Percentiles rank a stretch among this genome's conserved stretches.
Conservation (phyloP, 2,329 filamentous ascomycete genomes). For the Exutisphaerella laricina region DNA sequence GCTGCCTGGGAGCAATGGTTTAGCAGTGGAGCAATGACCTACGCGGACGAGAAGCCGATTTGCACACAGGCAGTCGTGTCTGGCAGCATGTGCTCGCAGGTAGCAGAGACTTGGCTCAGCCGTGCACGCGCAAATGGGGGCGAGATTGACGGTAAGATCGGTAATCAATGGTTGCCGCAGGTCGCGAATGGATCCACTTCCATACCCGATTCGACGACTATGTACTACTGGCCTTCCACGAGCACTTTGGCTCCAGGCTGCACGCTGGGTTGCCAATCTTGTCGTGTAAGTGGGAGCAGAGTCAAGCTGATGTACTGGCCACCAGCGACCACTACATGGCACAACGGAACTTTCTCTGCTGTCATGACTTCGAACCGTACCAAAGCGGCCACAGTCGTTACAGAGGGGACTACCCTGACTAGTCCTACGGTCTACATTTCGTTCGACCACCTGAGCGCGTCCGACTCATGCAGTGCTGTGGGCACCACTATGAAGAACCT, state of each 20-base stretch:
- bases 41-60: not conserved
- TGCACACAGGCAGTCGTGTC: slow-evolving; percentile 4
- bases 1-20: slow-evolving; percentile 7
- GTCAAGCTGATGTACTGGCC: slow-evolving; percentile 22
- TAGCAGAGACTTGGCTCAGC: slow-evolving; percentile 2
- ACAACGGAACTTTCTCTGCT: not conserved
- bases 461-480: slow-evolving; percentile 18
- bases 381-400: slow-evolving; percentile 10
- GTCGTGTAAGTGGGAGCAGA: slow-evolving; percentile 17
- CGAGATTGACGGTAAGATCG: slow-evolving; percentile 3
- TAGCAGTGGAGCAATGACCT: not conserved
- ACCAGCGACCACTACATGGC: slow-evolving; percentile 3
- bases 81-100: not conserved
- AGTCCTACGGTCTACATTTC: slow-evolving; percentile 25
- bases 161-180: not conserved
- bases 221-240: slow-evolving; percentile 15
- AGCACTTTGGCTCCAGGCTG: slow-evolving; percentile 15
- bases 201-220: slow-evolving; percentile 1
- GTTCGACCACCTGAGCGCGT: slow-evolving; percentile 18
- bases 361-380: slow-evolving; percentile 4
- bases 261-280: slow-evolving; percentile 17
- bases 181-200: slow-evolving; percentile 4
- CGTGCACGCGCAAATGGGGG: not conserved
- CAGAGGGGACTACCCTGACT: slow-evolving; percentile 14
- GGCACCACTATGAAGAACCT: slow-evolving; percentile 14